phyloP scores from a whole-genome alignment of 1,284 basidiomycete genomes.

The Ustilago crameri region DNA sequence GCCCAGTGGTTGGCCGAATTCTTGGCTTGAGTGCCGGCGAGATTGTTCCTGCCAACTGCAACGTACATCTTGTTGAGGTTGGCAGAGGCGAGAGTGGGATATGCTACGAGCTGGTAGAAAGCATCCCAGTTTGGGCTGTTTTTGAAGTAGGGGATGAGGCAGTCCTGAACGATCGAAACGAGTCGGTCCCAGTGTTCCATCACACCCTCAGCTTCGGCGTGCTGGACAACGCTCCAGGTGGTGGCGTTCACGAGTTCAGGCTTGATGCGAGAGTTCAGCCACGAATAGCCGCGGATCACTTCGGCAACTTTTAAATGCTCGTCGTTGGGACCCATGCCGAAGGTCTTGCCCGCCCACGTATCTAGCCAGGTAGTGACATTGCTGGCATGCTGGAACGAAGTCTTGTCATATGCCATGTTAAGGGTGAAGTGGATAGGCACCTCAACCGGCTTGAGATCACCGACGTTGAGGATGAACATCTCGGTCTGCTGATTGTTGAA shows the following conservation, averaged over 20 bases:
- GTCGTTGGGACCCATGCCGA: slow-evolving; percentile 70
- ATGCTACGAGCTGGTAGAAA: slow-evolving; percentile 33
- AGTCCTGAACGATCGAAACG: slow-evolving; percentile 10
- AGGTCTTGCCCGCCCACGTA: slow-evolving; percentile 76
- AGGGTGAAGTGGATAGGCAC: slow-evolving; percentile 77
- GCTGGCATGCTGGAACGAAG: slow-evolving; percentile 35
- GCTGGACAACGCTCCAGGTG: slow-evolving; percentile 75
- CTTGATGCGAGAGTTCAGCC: slow-evolving; percentile 75
- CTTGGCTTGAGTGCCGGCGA: slow-evolving; percentile 28
- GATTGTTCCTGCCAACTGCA: slow-evolving; percentile 28
- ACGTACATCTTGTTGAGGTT: slow-evolving; percentile 32
- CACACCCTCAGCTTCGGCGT: slow-evolving; percentile 74
- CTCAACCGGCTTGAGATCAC: slow-evolving; percentile 80
- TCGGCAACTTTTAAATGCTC: slow-evolving; percentile 69
- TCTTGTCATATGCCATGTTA: slow-evolving; percentile 74
- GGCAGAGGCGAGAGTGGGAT: slow-evolving; percentile 23
- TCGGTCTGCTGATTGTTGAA: slow-evolving; percentile 52
- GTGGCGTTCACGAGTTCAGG: slow-evolving; percentile 76
- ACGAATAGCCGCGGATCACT: slow-evolving; percentile 75
- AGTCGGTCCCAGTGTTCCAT: slow-evolving; percentile 12
- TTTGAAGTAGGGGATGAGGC: slow-evolving; percentile 15
- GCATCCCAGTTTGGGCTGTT: slow-evolving; percentile 24
- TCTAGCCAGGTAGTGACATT: slow-evolving; percentile 72
- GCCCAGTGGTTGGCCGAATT: slow-evolving; percentile 34
- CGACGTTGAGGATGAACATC: slow-evolving; percentile 70